phyloP scores from a whole-genome alignment of 139 green algal genomes.

The Astrephomene gubernaculifera region DNA sequence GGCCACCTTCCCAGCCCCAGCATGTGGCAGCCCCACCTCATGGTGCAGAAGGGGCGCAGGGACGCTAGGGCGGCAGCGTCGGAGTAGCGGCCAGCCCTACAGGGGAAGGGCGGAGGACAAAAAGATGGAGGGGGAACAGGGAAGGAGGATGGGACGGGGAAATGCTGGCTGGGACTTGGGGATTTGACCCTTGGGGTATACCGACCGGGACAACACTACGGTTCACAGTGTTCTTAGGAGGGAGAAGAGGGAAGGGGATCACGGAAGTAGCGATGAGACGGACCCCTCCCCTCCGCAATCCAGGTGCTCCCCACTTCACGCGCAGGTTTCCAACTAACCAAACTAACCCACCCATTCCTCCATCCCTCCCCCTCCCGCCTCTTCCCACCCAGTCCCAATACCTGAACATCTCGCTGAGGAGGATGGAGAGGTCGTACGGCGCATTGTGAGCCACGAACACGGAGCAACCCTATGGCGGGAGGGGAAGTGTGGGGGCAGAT shows the following conservation, averaged over 20 bases:
- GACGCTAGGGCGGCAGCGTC: neutral
- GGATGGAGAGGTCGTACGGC: neutral
- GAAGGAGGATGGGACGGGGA: neutral
- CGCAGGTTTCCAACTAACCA: neutral
- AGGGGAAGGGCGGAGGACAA: neutral
- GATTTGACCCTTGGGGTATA: too few relatives aligned
- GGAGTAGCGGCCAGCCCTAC: neutral
- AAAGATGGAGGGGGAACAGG: neutral
- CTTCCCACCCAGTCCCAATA: neutral
- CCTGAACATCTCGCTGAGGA: constrained; percentile 8
- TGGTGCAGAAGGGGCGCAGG: neutral
- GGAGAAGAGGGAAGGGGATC: neutral
- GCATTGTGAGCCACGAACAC: neutral
- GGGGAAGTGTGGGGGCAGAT: neutral
- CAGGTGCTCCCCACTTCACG: neutral
- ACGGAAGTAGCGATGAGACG: neutral
- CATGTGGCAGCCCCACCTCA: neutral
- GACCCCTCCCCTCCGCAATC: neutral
- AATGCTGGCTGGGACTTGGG: neutral
- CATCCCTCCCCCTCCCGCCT: neutral
- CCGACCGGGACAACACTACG: too few relatives aligned
- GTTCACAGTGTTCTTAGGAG: neutral
- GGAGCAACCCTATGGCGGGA: neutral
- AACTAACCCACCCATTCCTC: neutral
- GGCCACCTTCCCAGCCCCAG: neutral